phyloP scores from a whole-genome alignment of 805 yeast species.

The Jamesozyma gamospora region DNA sequence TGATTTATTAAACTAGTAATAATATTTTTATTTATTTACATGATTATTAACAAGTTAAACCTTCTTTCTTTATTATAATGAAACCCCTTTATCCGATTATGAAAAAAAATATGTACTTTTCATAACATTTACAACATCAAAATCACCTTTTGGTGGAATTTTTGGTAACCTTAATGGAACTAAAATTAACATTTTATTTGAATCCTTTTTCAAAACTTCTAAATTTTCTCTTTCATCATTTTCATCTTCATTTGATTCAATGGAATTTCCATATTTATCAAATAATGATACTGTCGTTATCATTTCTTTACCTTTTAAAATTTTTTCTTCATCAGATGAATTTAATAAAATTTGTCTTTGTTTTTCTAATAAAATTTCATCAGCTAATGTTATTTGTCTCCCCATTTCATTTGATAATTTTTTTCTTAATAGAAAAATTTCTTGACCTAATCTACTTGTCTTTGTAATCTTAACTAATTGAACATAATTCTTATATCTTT shows the following conservation, averaged over 20 bases:
- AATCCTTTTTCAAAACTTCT: conserved; percentile 5
- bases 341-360: conserved; percentile 46
- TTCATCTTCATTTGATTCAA: conserved; percentile 10
- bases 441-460: conserved; percentile 40
- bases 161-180: conserved; percentile 63
- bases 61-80: too few relatives aligned
- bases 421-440: conserved; percentile 41
- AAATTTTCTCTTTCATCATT: conserved; percentile 7
- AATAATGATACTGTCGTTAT: conserved; percentile 62
- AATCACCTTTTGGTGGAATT: conserved; percentile 71
- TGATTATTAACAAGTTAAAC: not conserved
- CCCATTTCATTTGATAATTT: conserved; percentile 41
- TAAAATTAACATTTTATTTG: conserved; percentile 29
- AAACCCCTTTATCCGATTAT: conserved; percentile 2
- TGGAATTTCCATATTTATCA: conserved; percentile 21
- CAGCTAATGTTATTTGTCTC: conserved; percentile 50
- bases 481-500: conserved; percentile 64
- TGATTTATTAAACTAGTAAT: too few relatives aligned
- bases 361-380: conserved; percentile 65
- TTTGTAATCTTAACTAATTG: conserved; percentile 48
- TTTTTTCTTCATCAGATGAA: conserved; percentile 42
- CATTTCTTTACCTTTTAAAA: conserved; percentile 43
- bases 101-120: conserved; percentile 74
- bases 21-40: too few relatives aligned
- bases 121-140: conserved; percentile 64